Evolutionary conservation across 129 eudicot species (phyloP).

Genomic region (Silybum marianum): DNA sequence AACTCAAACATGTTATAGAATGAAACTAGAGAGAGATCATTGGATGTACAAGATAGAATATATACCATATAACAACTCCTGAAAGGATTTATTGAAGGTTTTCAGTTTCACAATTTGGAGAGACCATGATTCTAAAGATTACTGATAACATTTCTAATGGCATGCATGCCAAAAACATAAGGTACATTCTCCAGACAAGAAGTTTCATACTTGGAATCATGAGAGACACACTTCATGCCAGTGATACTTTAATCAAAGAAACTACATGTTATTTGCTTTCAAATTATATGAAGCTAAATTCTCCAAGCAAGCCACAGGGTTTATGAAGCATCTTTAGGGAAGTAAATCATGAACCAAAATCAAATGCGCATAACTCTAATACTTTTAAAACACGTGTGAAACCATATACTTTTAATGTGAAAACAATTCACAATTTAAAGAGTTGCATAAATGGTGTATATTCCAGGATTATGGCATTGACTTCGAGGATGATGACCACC

Average conservation of each 20-base stretch:
- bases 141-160: not conserved
- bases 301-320: not conserved
- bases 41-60: not conserved
- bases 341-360: not conserved
- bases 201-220: not conserved
- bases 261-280: not conserved
- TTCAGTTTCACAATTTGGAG: not conserved
- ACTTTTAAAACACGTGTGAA: no score
- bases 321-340: not conserved
- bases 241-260: not conserved
- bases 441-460: not conserved
- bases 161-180: not conserved
- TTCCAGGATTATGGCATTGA: conserved; percentile 78
- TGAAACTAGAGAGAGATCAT: not conserved
- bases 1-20: not conserved
- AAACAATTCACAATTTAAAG: not conserved
- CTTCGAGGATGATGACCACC: conserved; percentile 64
- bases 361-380: not conserved
- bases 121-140: not conserved
- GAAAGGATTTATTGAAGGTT: not conserved
- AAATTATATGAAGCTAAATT: not conserved
- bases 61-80: not conserved
- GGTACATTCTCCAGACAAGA: not conserved
- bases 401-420: not conserved
- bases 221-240: not conserved